Base-by-base conservation (phyloP, 192 early-diverging fungal species). In the Spizellomyces sp. region DNA sequence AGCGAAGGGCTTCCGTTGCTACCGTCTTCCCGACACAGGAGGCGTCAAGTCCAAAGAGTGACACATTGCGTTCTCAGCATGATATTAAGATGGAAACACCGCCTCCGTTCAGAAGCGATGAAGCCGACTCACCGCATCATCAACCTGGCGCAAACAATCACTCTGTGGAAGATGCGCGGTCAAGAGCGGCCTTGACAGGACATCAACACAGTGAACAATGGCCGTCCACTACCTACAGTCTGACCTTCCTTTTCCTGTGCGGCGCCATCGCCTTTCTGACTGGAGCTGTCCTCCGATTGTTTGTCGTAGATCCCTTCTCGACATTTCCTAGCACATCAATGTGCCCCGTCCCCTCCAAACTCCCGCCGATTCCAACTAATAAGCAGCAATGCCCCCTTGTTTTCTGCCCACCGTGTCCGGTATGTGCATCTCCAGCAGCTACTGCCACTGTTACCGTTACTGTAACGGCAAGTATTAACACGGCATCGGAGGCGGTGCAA, bases 361-460 rank as follows among this genome's bases (percentile, higher is more conserved):
- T 52, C n/a, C 48, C n/a, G 9, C 48, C n/a, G 48, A 52, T 52
- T 52, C 48, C 9, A 9, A 52, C 48, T 52, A 9, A 52, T n/a
- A 52, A n/a, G 9, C 9, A n/a, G 48, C 9, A n/a, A 52, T 52
- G n/a, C 48, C 9, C 48, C 48, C 9, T n/a, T n/a, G 48, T 9
- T 52, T 52, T 52, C 48, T 52, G 48, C 9, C 48, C n/a, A 9
- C n/a, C 48, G 48, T n/a, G n/a, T 52, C 48, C 48, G 9, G 48
- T n/a, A 9, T 9, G 9, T n/a, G 9, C 48, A 10, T 9, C 48
- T n/a, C 9, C 48, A 9, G 48, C 48, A 52, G 48, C 9, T 10
- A 52, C 48, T n/a, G 48, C n/a, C n/a, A 52, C 48, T 52, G 48
- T 52, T n/a, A 52, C 48, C n/a, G 48, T 52, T n/a, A 52, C 48